Percentiles rank a stretch among this genome's conserved stretches.
Evolutionary conservation across 2,329 filamentous ascomycete species (phyloP).

Genomic region (Arachnopeziza araneosa): DNA sequence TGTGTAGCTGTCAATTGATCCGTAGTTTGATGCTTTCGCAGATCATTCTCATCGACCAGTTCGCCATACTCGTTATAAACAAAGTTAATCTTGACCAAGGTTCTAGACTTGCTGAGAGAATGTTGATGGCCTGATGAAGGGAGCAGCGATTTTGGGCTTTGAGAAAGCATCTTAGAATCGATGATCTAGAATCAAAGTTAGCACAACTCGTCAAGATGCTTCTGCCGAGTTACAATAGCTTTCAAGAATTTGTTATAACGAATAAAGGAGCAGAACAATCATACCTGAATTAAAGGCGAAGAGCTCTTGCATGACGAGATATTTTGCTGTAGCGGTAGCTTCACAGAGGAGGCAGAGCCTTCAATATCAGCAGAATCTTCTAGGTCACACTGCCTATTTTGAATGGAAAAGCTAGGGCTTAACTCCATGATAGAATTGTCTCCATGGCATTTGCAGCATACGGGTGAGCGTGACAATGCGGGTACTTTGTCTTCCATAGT

Average conservation of each 20-base stretch:
- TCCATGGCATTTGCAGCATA: neutral
- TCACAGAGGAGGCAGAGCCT: neutral
- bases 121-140: neutral
- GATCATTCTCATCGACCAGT: slow-evolving; percentile 17
- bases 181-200: neutral
- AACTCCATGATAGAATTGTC: neutral
- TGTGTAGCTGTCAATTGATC: slow-evolving; percentile 19
- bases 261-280: neutral
- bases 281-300: neutral
- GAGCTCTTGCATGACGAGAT: neutral
- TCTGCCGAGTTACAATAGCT: no score
- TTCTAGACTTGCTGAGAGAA: neutral
- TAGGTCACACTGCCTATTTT: neutral
- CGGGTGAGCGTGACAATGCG: neutral
- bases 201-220: neutral
- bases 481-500: neutral
- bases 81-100: slow-evolving; percentile 14
- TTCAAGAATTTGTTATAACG: no score
- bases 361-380: neutral
- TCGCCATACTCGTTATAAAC: slow-evolving; percentile 29
- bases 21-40: slow-evolving; percentile 6
- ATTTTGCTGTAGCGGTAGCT: neutral
- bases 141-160: neutral
- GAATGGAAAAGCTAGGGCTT: neutral
- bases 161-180: neutral